A percentile compares a stretch with the other conserved stretches of the same genome.
Evolutionary conservation across 169 alveolate genomes (phyloP).

Genomic region (Eimeria brunetti): DNA sequence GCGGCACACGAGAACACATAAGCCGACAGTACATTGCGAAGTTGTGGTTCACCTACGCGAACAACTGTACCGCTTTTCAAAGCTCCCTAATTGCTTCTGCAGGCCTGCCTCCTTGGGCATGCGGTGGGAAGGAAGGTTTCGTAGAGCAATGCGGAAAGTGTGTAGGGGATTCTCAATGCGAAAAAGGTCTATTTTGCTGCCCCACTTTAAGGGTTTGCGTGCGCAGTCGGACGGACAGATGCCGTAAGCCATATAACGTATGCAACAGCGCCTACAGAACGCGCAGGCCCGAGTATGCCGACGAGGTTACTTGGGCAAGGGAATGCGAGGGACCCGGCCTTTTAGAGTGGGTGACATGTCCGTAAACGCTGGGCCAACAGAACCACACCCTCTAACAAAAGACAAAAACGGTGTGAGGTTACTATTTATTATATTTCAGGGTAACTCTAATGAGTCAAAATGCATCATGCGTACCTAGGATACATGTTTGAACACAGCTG

Average conservation of each 20-base stretch:
- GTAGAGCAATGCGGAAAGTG: slow-evolving; percentile 57
- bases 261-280: slow-evolving; percentile 65
- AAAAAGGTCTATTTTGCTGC: slow-evolving; percentile 52
- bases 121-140: slow-evolving; percentile 66
- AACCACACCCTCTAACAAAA: not conserved
- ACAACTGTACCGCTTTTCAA: not conserved
- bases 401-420: not conserved
- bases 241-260: slow-evolving; percentile 65
- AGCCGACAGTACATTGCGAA: not conserved
- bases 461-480: not conserved
- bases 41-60: too few relatives aligned
- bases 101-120: slow-evolving; percentile 74
- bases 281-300: slow-evolving; percentile 74
- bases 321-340: slow-evolving; percentile 66
- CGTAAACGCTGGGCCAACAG: not conserved
- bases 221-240: slow-evolving; percentile 56
- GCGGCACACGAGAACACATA: not conserved
- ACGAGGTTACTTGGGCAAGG: slow-evolving; percentile 67
- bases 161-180: slow-evolving; percentile 51
- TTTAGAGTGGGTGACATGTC: slow-evolving; percentile 48
- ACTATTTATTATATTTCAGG: slow-evolving; percentile 16
- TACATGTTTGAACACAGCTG: not conserved
- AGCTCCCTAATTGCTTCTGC: not conserved
- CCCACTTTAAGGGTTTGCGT: slow-evolving; percentile 68
- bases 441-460: not conserved